These are phyloP conservation scores for Blastocystis sp. DNA, from an alignment of 352 stramenopile species.

Conservation along the genomic window DNA sequence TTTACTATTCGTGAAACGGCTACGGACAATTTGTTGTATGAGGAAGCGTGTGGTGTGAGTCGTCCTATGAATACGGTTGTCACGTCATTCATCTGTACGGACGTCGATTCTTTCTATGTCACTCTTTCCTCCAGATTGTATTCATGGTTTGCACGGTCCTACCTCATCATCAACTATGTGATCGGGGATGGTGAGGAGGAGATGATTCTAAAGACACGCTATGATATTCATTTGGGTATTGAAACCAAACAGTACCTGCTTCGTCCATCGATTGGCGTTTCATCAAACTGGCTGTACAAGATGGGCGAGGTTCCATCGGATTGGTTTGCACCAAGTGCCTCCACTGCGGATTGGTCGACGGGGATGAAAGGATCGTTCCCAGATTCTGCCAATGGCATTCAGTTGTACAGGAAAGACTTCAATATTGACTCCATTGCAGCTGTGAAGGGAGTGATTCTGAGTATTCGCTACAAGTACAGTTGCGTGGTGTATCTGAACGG, in stretches of 20 bases:
- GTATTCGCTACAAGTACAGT: background rate
- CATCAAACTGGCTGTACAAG: background rate
- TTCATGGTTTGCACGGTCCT: background rate
- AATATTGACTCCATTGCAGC: background rate
- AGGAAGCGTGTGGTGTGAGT: background rate
- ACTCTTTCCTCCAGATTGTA: background rate
- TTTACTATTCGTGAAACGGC: background rate
- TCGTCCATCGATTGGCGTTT: background rate
- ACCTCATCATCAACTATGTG: background rate
- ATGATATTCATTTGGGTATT: background rate
- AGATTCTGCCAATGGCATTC: slow-evolving; percentile 17
- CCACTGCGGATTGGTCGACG: background rate
- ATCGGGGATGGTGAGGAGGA: background rate
- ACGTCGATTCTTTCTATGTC: background rate
- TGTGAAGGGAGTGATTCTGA: background rate
- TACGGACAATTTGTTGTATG: background rate
- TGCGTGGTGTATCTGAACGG: slow-evolving; percentile 36
- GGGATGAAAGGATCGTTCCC: background rate
- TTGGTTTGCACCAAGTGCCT: background rate
- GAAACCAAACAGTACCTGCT: background rate
- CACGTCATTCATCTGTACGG: background rate
- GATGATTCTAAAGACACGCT: background rate
- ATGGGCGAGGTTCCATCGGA: background rate
- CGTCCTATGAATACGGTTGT: background rate
- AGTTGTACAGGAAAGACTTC: slow-evolving; percentile 40